A percentile compares a stretch with the other conserved stretches of the same genome.
phyloP scores from a whole-genome alignment of 164 flowering plant species.

The Vitis labrusca region DNA sequence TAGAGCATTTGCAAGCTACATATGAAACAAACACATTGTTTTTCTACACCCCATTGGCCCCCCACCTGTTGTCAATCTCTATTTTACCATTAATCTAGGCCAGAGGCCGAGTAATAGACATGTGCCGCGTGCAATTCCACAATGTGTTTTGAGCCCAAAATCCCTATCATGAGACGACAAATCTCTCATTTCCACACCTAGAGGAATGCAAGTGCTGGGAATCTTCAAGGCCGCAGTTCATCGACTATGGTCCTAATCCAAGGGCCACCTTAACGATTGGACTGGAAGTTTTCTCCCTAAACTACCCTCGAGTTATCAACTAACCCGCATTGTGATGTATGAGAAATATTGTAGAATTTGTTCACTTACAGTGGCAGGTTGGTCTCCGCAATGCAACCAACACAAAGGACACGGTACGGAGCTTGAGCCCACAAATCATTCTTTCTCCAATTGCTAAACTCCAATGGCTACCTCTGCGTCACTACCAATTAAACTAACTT shows the following conservation, averaged over 20 bases:
- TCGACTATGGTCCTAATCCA: conserved; percentile 9
- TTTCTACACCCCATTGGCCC: too few species aligned
- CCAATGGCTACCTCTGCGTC: conserved; percentile 23
- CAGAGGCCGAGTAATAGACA: too few species aligned
- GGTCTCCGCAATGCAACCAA: conserved; percentile 14
- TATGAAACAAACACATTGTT: too few species aligned
- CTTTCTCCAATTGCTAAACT: conserved; percentile 20
- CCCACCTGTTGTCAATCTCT: too few species aligned
- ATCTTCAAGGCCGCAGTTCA: conserved; percentile 7
- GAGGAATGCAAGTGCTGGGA: conserved; percentile 13
- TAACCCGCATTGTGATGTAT: neutral
- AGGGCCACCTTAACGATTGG: conserved; percentile 5
- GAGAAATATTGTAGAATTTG: neutral
- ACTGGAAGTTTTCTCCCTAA: neutral
- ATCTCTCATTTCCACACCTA: neutral
- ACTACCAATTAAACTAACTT: conserved; percentile 12
- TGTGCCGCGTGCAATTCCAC: conserved; percentile 9
- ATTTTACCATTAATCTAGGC: too few species aligned
- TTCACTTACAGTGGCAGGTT: neutral
- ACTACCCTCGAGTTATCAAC: neutral
- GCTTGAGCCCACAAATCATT: conserved; percentile 20
- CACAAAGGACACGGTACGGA: conserved; percentile 35
- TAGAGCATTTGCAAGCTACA: too few species aligned
- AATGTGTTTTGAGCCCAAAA: conserved; percentile 4
- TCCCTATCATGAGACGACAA: conserved; percentile 1